These are phyloP conservation scores for Cryphonectria parasitica DNA, from an alignment of 2,329 filamentous ascomycete species.

Conservation along the genomic window DNA sequence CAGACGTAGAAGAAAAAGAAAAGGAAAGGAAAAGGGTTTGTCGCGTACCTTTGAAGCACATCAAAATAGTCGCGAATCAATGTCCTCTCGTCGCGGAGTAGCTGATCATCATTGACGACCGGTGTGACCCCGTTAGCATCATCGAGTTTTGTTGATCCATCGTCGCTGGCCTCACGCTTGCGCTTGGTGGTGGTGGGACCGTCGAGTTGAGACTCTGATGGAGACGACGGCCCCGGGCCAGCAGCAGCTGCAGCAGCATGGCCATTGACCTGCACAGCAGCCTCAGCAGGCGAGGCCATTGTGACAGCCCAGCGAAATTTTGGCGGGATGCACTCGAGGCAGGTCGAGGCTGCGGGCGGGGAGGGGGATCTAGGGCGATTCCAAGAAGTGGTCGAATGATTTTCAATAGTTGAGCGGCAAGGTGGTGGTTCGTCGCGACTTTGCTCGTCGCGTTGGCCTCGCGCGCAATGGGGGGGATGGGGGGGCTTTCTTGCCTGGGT, in stretches of 20 bases:
- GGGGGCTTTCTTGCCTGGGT: constrained; percentile 6
- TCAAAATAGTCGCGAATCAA: constrained; percentile 48
- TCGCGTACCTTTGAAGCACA: constrained; percentile 48
- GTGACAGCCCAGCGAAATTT: constrained; percentile 13
- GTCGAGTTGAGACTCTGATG: constrained; percentile 14
- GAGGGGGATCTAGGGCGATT: not conserved
- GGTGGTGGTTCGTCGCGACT: constrained; percentile 25
- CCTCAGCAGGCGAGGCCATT: constrained; percentile 39
- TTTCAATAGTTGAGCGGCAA: constrained; percentile 18
- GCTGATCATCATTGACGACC: constrained; percentile 33
- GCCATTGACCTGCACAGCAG: constrained; percentile 35
- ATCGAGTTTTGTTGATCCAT: constrained; percentile 23
- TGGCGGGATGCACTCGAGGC: not conserved
- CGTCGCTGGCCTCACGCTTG: constrained; percentile 58
- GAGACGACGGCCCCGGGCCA: constrained; percentile 32
- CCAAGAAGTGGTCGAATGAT: not conserved
- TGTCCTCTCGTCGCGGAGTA: constrained; percentile 39
- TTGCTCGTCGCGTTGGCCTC: constrained; percentile 27
- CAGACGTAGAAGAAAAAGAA: not conserved
- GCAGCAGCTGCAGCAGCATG: constrained; percentile 12
- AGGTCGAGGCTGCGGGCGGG: not conserved
- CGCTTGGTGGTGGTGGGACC: constrained; percentile 48
- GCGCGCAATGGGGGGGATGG: constrained; percentile 21
- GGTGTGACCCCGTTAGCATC: constrained; percentile 36
- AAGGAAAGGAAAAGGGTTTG: not conserved